Evolutionary conservation across 306 rosid genomes (phyloP).

Genomic region (Arachis stenosperma): DNA sequence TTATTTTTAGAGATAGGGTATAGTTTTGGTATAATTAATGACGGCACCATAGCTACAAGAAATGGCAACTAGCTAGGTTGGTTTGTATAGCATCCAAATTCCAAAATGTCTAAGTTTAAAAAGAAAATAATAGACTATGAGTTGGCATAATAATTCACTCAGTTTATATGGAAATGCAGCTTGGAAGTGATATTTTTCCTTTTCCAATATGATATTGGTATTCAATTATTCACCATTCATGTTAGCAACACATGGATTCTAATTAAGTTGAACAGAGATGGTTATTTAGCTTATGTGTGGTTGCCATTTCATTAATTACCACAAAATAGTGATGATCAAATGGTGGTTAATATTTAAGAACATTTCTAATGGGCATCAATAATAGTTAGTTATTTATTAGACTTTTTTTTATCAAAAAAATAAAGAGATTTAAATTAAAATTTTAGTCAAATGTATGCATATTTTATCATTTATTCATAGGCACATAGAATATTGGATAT

Average conservation of each 20-base stretch:
- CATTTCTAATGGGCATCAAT: no score
- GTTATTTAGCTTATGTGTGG: background rate
- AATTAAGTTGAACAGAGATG: background rate
- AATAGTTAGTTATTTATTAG: no score
- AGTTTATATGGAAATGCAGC: conserved; percentile 19
- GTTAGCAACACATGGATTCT: background rate
- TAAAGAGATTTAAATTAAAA: no score
- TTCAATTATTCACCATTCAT: conserved; percentile 5
- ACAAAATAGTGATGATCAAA: no score
- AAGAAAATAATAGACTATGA: background rate
- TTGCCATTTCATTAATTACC: no score
- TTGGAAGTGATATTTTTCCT: background rate
- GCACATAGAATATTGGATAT: no score
- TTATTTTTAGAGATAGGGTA: background rate
- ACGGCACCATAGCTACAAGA: conserved; percentile 16
- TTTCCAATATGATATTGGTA: background rate
- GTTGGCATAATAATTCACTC: background rate
- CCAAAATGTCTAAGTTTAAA: background rate
- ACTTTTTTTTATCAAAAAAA: no score
- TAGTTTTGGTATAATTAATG: conserved; percentile 9
- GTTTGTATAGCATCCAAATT: background rate
- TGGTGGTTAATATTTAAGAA: no score
- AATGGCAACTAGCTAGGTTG: conserved; percentile 30
- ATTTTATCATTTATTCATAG: no score
- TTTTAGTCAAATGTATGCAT: no score